Percentiles rank a stretch among this genome's conserved stretches.
These are phyloP conservation scores for Cladophialophora exuberans DNA, from an alignment of 2,329 filamentous ascomycete species.

Conservation along the genomic window DNA sequence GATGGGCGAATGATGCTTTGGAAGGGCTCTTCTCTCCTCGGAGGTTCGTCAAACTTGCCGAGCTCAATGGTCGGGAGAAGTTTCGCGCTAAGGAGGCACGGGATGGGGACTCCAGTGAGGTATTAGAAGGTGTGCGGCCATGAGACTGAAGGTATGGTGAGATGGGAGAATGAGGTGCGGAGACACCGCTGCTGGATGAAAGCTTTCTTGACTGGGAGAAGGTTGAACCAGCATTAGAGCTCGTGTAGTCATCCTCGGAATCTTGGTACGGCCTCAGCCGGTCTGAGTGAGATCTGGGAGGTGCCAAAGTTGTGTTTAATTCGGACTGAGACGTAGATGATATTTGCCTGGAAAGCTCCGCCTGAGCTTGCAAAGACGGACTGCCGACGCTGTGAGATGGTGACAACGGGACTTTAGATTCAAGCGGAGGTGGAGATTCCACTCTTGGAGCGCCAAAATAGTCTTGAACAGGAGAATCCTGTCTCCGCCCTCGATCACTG, in stretches of 20 bases:
- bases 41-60: slow-evolving; percentile 52
- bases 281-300: slow-evolving; percentile 22
- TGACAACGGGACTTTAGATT: slow-evolving; percentile 5
- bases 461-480: slow-evolving; percentile 20
- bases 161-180: slow-evolving; percentile 63
- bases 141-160: slow-evolving; percentile 66
- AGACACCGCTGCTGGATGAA: slow-evolving; percentile 70
- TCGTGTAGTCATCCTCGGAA: slow-evolving; percentile 71
- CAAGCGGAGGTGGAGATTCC: slow-evolving; percentile 33
- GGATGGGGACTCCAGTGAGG: slow-evolving; percentile 71
- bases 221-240: slow-evolving; percentile 59
- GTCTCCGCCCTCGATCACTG: slow-evolving; percentile 30
- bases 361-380: slow-evolving; percentile 4
- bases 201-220: slow-evolving; percentile 76
- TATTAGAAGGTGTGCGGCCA: slow-evolving; percentile 79
- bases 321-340: slow-evolving; percentile 28
- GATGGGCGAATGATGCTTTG: slow-evolving; percentile 18
- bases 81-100: slow-evolving; percentile 59
- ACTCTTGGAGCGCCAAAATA: slow-evolving; percentile 33
- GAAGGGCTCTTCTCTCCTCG: slow-evolving; percentile 27
- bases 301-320: slow-evolving; percentile 20
- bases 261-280: slow-evolving; percentile 54
- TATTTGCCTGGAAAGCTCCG: slow-evolving; percentile 10
- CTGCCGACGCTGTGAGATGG: slow-evolving; percentile 2
- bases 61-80: slow-evolving; percentile 87